phyloP scores from a whole-genome alignment of 1,139 yeast genomes.

The Saccharomycopsis hybrid region DNA sequence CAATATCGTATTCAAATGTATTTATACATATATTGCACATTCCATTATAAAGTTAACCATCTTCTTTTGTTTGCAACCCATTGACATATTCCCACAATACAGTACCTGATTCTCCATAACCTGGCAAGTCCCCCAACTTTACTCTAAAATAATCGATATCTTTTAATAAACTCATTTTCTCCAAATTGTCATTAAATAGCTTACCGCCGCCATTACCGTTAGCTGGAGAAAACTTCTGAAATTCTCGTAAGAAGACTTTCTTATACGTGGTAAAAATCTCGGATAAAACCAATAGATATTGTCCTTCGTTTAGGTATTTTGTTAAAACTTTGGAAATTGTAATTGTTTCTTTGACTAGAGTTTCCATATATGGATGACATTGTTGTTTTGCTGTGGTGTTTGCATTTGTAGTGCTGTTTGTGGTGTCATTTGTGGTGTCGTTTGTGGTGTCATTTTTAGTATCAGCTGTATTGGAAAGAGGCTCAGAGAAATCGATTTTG shows the following conservation, averaged over 20 bases:
- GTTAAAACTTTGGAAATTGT: slow-evolving; percentile 57
- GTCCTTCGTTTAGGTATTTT: slow-evolving; percentile 49
- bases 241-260: slow-evolving; percentile 48
- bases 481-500: slow-evolving; percentile 44
- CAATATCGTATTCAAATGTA: too few relatives aligned
- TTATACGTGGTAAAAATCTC: slow-evolving; percentile 59
- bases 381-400: slow-evolving; percentile 39
- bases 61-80: slow-evolving; percentile 34
- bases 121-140: slow-evolving; percentile 51
- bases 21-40: too few relatives aligned
- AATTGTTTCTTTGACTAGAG: slow-evolving; percentile 57
- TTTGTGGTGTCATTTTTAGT: too few relatives aligned
- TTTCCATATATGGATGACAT: slow-evolving; percentile 59
- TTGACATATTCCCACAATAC: slow-evolving; percentile 61
- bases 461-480: slow-evolving; percentile 16
- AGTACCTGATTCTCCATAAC: slow-evolving; percentile 62
- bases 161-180: slow-evolving; percentile 46
- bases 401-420: too few relatives aligned
- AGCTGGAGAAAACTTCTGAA: slow-evolving; percentile 41
- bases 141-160: slow-evolving; percentile 65
- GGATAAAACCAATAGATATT: slow-evolving; percentile 43
- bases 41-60: too few relatives aligned
- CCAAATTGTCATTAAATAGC: slow-evolving; percentile 36
- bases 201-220: too few relatives aligned
- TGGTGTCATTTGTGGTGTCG: too few relatives aligned